Evolutionary conservation across 805 yeast species (phyloP).

Genomic region (Ogataea thermomethanolica): DNA sequence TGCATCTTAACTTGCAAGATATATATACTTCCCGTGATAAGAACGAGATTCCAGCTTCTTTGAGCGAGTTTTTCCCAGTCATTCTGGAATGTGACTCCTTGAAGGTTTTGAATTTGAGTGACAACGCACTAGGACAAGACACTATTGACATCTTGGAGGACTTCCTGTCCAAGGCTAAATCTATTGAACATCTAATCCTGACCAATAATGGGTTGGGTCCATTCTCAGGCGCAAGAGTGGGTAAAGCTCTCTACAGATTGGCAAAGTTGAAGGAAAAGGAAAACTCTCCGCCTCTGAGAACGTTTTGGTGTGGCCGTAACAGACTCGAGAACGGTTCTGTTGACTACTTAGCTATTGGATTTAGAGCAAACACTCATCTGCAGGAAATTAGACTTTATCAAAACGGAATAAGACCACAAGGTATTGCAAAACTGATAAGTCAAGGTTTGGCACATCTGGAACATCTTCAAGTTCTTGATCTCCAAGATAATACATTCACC

Average conservation of each 20-base stretch:
- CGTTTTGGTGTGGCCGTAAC: slow-evolving; percentile 95
- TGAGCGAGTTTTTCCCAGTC: slow-evolving; percentile 69
- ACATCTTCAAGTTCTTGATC: slow-evolving; percentile 65
- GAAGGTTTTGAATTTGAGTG: slow-evolving; percentile 77
- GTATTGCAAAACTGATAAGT: slow-evolving; percentile 68
- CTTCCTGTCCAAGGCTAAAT: slow-evolving; percentile 68
- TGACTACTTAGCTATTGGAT: slow-evolving; percentile 77
- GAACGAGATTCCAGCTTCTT: slow-evolving; percentile 87
- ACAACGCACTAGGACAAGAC: slow-evolving; percentile 95
- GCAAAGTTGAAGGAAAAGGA: slow-evolving; percentile 49
- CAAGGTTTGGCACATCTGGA: slow-evolving; percentile 67
- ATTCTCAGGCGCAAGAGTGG: slow-evolving; percentile 92
- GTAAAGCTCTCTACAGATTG: slow-evolving; percentile 73
- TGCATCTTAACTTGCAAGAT: slow-evolving; percentile 82
- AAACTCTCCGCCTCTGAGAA: slow-evolving; percentile 52
- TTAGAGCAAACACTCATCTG: slow-evolving; percentile 66
- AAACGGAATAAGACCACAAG: slow-evolving; percentile 95
- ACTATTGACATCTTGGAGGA: slow-evolving; percentile 86
- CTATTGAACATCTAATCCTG: slow-evolving; percentile 80
- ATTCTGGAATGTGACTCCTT: slow-evolving; percentile 66
- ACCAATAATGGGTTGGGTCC: slow-evolving; percentile 99
- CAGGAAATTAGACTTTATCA: slow-evolving; percentile 77
- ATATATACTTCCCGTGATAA: slow-evolving; percentile 92
- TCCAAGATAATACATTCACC: slow-evolving; percentile 96
- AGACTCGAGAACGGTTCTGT: slow-evolving; percentile 95